phyloP scores from a whole-genome alignment of 306 rosid species.

The Abrus pulchellus region DNA sequence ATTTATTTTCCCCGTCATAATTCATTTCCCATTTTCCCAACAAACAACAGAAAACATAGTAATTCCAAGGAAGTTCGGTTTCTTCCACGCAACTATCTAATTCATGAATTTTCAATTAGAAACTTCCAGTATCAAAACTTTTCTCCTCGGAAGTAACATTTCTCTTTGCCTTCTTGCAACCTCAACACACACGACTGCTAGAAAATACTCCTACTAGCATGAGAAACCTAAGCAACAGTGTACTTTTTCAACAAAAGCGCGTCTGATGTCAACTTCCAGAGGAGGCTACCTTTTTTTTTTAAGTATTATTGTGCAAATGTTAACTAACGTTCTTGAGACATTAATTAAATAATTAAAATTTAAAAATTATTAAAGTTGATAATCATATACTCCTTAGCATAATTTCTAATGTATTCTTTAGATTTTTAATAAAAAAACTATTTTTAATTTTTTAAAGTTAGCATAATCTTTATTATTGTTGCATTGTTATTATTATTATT shows the following conservation, averaged over 20 bases:
- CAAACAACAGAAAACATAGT: conserved; percentile 25
- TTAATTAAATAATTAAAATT: too few relatives aligned
- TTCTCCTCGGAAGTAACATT: conserved; percentile 18
- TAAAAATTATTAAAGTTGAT: too few relatives aligned
- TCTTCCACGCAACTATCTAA: conserved; percentile 20
- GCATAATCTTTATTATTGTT: too few relatives aligned
- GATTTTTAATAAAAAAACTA: too few relatives aligned
- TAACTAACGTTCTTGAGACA: too few relatives aligned
- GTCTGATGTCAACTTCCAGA: conserved; percentile 14
- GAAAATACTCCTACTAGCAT: background rate
- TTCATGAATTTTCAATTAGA: conserved; percentile 9
- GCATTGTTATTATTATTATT: background rate
- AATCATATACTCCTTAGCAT: too few relatives aligned
- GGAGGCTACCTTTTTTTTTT: background rate
- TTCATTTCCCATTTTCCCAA: conserved; percentile 2
- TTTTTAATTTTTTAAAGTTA: too few relatives aligned
- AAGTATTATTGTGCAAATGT: too few relatives aligned
- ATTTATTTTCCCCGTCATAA: conserved; percentile 14
- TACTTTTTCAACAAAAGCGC: background rate
- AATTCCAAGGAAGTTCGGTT: conserved; percentile 42
- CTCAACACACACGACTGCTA: conserved; percentile 6
- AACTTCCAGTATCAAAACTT: conserved; percentile 10
- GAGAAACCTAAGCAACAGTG: background rate
- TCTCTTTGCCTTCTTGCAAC: conserved; percentile 16
- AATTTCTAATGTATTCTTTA: too few relatives aligned